Percentiles rank a stretch among this genome's conserved stretches.
Conservation (phyloP, 176 grass and related monocot species). For the Rhynchospora breviuscula region DNA sequence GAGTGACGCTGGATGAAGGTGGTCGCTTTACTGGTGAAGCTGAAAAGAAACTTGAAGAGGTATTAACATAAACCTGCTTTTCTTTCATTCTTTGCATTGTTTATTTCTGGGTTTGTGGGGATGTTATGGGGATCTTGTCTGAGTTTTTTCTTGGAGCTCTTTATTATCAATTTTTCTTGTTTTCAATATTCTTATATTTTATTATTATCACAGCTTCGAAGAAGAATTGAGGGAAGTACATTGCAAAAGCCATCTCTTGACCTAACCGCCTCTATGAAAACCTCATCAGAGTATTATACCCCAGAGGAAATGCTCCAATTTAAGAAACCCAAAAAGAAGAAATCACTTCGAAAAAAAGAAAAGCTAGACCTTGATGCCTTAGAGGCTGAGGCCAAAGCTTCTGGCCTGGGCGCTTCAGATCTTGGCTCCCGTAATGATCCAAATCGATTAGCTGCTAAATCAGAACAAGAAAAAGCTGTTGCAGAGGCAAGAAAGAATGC, state of each 20-base stretch:
- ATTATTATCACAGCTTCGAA: conserved; percentile 63
- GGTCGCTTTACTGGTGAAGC: conserved; percentile 69
- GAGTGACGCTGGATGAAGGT: conserved; percentile 71
- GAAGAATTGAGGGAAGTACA: conserved; percentile 59
- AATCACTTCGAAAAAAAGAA: conserved; percentile 89
- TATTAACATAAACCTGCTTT: conserved; percentile 13
- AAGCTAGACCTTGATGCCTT: conserved; percentile 84
- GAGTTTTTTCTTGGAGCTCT: background rate
- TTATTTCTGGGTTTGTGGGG: background rate
- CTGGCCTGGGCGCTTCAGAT: conserved; percentile 74
- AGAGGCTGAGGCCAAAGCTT: conserved; percentile 75
- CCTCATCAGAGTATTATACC: conserved; percentile 71
- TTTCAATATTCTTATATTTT: conserved; percentile 7
- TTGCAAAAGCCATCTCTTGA: conserved; percentile 57
- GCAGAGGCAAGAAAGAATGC: conserved; percentile 67
- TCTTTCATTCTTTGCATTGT: background rate
- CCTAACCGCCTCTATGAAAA: conserved; percentile 48
- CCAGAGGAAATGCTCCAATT: conserved; percentile 86
- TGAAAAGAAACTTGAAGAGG: conserved; percentile 85
- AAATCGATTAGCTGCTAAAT: conserved; percentile 45
- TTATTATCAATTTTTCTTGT: background rate
- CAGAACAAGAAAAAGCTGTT: conserved; percentile 66
- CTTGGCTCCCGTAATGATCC: conserved; percentile 70
- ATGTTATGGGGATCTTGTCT: background rate
- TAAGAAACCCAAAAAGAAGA: conserved; percentile 99